Evolutionary conservation across 805 yeast genomes (phyloP), one percentile per base, ranked within the genome.

Genomic region (Dipodascus albidus): DNA sequence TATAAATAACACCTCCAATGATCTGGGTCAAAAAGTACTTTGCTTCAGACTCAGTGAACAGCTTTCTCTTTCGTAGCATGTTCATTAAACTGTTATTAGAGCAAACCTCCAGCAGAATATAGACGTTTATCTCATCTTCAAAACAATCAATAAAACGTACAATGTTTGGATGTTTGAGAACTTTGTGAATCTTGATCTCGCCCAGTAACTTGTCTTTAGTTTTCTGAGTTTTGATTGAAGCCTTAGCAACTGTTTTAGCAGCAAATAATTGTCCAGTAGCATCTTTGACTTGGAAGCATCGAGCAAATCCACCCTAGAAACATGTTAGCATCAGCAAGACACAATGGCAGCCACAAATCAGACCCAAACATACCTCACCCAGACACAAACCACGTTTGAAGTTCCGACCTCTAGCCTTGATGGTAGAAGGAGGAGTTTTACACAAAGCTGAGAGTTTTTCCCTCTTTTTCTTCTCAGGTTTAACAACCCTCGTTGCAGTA

Each of bases 161-260:
- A 61, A 93, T 82, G 67, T 90, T 89, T 47, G 90, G 79, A 68
- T 93, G 98, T 50, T 78, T 74, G 81, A 93, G 82, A 55, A 86
- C 80, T 66, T 90, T 87, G 70, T 93, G 99, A 61, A 93, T 89
- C 66, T 89, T 90, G 67, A 93, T 93, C 68, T 93, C 99, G 50
- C 96, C 87, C 59, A 93, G 74, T 55, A 93, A 79, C 70, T 72
- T 73, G 15, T 60, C 78, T 62, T 87, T 82, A 11, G 98, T 90
- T 75, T 91, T 91, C 62, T 87, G 96, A 56, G 85, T 83, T 60
- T 84, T 86, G 60, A 93, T 84, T 9, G 97, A 89, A 0, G 90
- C 90, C 69, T 93, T 93, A 53, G 99, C 99, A 38, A 93, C 95
- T 0, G 99, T 95, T 66, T 93, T 93, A 31, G 99, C 99, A 19